These are phyloP conservation scores for Talaromyces adpressus DNA, from an alignment of 495 filamentous ascomycete species.

Conservation along the genomic window DNA sequence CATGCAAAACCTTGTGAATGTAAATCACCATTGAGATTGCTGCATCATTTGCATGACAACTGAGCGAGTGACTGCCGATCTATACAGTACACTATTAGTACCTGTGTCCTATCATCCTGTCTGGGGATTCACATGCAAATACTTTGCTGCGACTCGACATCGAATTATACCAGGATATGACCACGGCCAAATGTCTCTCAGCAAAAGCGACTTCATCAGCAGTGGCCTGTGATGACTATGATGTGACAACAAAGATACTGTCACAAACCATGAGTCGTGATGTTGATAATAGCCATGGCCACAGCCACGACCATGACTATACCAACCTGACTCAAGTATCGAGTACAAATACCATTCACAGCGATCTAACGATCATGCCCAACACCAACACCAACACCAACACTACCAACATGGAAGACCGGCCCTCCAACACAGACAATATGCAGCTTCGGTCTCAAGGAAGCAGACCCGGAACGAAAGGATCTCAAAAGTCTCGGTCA, in stretches of 20 bases:
- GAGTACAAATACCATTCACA: constrained; percentile 1
- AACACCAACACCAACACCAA: background rate
- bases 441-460: background rate
- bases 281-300: background rate
- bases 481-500: constrained; percentile 1
- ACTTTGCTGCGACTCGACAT: background rate
- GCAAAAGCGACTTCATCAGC: background rate
- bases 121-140: background rate
- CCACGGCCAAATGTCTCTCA: background rate
- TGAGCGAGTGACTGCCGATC: background rate
- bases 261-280: background rate
- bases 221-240: background rate
- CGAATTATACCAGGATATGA: background rate
- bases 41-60: background rate
- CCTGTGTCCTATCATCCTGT: background rate
- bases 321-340: background rate
- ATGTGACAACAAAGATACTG: background rate
- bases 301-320: background rate
- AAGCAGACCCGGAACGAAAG: background rate
- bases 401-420: background rate
- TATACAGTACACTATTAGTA: background rate
- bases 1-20: background rate
- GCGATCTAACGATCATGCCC: background rate
- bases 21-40: background rate
- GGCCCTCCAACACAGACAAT: background rate